These are phyloP conservation scores for Staphylotrichum longicolle DNA, from an alignment of 495 filamentous ascomycete genomes.

Conservation along the genomic window DNA sequence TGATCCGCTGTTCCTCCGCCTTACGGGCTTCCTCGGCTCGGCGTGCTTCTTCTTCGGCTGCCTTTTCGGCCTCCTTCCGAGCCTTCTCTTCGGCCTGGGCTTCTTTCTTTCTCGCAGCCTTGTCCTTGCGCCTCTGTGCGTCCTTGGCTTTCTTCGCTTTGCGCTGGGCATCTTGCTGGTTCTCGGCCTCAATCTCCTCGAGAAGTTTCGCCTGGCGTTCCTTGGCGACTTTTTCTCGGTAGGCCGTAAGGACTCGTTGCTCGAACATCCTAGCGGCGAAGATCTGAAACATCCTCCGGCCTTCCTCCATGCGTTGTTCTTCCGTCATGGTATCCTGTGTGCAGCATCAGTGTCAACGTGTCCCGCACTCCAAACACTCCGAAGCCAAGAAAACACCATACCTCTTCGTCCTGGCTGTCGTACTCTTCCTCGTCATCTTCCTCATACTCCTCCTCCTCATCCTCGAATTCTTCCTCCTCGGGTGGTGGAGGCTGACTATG, in stretches of 20 bases:
- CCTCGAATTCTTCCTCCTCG: conserved; percentile 72
- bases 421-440: conserved; percentile 89
- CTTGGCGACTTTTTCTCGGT: conserved; percentile 90
- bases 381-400: conserved; percentile 13
- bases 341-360: conserved; percentile 33
- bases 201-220: conserved; percentile 90
- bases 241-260: conserved; percentile 93
- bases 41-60: conserved; percentile 79
- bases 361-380: too few relatives aligned
- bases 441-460: conserved; percentile 63
- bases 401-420: conserved; percentile 82
- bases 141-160: conserved; percentile 93
- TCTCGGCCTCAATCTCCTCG: conserved; percentile 86
- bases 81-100: conserved; percentile 87
- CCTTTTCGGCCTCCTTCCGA: conserved; percentile 80
- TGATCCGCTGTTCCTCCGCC: conserved; percentile 71
- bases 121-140: conserved; percentile 89
- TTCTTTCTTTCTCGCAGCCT: conserved; percentile 77
- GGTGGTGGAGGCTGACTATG: conserved; percentile 57
- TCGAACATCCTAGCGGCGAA: conserved; percentile 99
- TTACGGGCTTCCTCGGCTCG: conserved; percentile 76
- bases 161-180: conserved; percentile 66
- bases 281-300: conserved; percentile 98
- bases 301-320: conserved; percentile 98
- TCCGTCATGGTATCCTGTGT: conserved; percentile 90